Evolutionary conservation across 208 protist genomes (phyloP), one percentile per base, ranked within the genome.

Genomic region (Acanthamoeba quina): DNA sequence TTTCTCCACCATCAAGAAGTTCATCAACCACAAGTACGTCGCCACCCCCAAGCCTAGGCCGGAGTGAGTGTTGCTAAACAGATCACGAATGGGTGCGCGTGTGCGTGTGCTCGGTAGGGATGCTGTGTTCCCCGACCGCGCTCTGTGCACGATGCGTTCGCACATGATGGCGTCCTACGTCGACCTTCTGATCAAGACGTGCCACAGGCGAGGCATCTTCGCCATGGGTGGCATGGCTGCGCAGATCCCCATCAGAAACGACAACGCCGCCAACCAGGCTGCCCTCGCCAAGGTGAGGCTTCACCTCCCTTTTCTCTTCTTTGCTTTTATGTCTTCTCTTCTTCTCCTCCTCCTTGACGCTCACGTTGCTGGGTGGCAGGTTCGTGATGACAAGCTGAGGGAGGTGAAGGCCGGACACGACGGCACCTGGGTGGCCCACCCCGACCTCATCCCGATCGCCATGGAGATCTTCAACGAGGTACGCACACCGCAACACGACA

Each of bases 211-310:
- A 56, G 97, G 97, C 29, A 95, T 97, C 21, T 96, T 97, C 44
- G 96, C 96, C 6, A 97, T 97, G 96, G 96, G 96, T 41, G 96
- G 96, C 24, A 97, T 97, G 96, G 96, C 96, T 31, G 96, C 96
- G 13, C 96, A 97, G 58, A 97, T 97, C 52, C 96, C 96, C 70
- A 97, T 96, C 88, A 94, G 91, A 54, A 89, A 94, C 47, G 95
- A 97, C 90, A 60, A 94, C 49, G 64, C 29, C n/a, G 37, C 60
- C 82, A 94, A 60, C 34, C n/a, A 52, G 44, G 49, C 41, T 21
- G 62, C 66, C 37, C 41, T 95, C 54, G 11, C 70, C 66, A 94
- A 96, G 82, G 94, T 96, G 37, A 1, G 44, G 37, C 62, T 68
- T 11, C 5, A 47, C 11, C 44, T 47, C 44, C 6, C 44, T 11